A percentile compares a stretch with the other conserved stretches of the same genome.
phyloP scores from a whole-genome alignment of 2,329 filamentous ascomycete species.

The Pochonia chlamydosporia region DNA sequence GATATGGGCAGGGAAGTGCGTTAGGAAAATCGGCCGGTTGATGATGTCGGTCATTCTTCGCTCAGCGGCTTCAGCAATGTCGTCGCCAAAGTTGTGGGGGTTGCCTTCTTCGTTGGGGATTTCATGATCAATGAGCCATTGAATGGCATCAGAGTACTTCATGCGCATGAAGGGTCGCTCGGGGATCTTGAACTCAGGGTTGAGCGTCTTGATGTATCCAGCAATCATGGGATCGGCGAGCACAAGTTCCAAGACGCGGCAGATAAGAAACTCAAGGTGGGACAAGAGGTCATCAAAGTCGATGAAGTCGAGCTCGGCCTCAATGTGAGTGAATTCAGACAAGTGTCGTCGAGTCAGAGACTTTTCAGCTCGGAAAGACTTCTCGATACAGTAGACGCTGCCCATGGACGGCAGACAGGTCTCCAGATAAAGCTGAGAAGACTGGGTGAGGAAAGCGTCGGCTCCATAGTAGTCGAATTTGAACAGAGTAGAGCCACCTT shows the following conservation, averaged over 20 bases:
- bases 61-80: constrained; percentile 97
- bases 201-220: constrained; percentile 73
- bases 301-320: constrained; percentile 95
- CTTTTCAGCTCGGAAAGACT: constrained; percentile 98
- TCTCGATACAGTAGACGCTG: constrained; percentile 96
- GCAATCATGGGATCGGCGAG: constrained; percentile 69
- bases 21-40: constrained; percentile 91
- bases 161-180: constrained; percentile 87
- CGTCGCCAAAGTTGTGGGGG: constrained; percentile 87
- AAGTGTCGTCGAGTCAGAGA: constrained; percentile 89
- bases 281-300: constrained; percentile 80
- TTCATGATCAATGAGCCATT: constrained; percentile 85
- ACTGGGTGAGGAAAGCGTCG: constrained; percentile 90
- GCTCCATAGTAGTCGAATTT: constrained; percentile 85
- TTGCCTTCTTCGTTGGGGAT: constrained; percentile 92
- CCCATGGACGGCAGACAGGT: constrained; percentile 86
- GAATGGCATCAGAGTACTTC: constrained; percentile 89
- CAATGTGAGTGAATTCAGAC: constrained; percentile 94
- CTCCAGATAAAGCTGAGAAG: constrained; percentile 95
- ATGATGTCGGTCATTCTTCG: constrained; percentile 95
- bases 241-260: constrained; percentile 73
- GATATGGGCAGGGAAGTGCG: constrained; percentile 94
- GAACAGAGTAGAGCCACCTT: constrained; percentile 89
- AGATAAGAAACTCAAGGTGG: constrained; percentile 84
- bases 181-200: constrained; percentile 82